Conservation (phyloP, 163 green algal genomes). For the Coccomyxa subellipsoidea region DNA sequence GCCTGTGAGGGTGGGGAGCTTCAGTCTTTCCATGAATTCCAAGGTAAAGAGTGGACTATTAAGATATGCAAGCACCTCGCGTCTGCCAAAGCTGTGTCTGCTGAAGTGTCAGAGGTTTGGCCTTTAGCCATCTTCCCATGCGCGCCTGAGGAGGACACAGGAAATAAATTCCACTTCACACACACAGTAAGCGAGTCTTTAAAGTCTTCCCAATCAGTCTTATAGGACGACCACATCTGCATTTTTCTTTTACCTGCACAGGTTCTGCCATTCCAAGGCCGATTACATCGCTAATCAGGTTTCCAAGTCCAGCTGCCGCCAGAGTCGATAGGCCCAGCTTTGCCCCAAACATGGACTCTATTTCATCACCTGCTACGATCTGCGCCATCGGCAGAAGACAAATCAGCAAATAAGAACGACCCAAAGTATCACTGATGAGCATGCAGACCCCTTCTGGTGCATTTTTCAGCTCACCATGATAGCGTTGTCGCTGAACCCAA, state of each 20-base stretch:
- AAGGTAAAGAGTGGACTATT: too few species aligned
- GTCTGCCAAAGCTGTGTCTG: neutral
- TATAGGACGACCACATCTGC: too few species aligned
- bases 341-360: constrained; percentile 24
- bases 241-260: constrained; percentile 53
- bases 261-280: constrained; percentile 60
- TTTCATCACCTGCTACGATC: constrained; percentile 27
- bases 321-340: constrained; percentile 64
- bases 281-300: constrained; percentile 67
- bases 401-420: too few species aligned
- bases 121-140: neutral
- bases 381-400: neutral
- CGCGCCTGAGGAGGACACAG: too few species aligned
- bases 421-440: too few species aligned
- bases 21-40: too few species aligned
- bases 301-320: constrained; percentile 70
- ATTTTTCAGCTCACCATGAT: constrained; percentile 58
- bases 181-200: too few species aligned
- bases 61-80: neutral
- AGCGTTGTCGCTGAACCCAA: constrained; percentile 50
- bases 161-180: too few species aligned
- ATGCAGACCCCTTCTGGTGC: too few species aligned
- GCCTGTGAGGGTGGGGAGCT: too few species aligned
- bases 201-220: too few species aligned
- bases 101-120: neutral